Evolutionary conservation across 2,329 filamentous ascomycete species (phyloP).

Genomic region (Talaromyces amestolkiae): DNA sequence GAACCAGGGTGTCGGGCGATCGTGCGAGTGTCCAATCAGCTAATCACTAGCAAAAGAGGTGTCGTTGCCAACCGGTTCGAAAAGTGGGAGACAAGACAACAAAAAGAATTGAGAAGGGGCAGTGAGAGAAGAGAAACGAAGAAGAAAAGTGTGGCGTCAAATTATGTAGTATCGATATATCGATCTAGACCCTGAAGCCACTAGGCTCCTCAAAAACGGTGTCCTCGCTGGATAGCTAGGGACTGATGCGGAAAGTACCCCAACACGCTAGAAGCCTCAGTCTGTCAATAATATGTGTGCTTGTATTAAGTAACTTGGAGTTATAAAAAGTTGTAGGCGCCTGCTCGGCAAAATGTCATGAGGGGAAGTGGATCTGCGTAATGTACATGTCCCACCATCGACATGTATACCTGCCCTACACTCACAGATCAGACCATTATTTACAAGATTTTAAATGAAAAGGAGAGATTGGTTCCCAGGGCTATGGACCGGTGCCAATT

Average conservation of each 20-base stretch:
- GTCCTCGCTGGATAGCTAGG: neutral
- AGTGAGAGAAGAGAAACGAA: neutral
- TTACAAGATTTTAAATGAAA: too few relatives aligned
- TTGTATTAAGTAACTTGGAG: neutral
- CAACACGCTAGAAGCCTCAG: neutral
- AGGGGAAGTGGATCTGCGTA: neutral
- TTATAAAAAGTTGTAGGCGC: neutral
- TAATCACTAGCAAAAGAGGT: neutral
- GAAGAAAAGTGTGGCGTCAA: neutral
- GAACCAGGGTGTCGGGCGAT: conserved; percentile 8
- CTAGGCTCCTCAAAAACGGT: neutral
- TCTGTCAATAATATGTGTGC: neutral
- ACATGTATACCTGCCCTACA: neutral
- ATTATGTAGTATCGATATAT: neutral
- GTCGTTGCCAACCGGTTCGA: neutral
- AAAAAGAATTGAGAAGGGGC: neutral
- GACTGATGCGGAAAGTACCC: neutral
- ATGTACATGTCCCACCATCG: neutral
- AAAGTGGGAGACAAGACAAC: neutral
- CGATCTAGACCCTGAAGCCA: neutral
- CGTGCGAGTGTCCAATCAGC: conserved; percentile 1
- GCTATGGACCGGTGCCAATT: neutral
- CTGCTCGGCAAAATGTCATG: neutral
- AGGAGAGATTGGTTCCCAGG: neutral
- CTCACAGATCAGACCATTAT: neutral